A percentile compares a stretch with the other conserved stretches of the same genome.
Conservation (phyloP, 2,329 filamentous ascomycete species). For the Colletotrichum sp. region DNA sequence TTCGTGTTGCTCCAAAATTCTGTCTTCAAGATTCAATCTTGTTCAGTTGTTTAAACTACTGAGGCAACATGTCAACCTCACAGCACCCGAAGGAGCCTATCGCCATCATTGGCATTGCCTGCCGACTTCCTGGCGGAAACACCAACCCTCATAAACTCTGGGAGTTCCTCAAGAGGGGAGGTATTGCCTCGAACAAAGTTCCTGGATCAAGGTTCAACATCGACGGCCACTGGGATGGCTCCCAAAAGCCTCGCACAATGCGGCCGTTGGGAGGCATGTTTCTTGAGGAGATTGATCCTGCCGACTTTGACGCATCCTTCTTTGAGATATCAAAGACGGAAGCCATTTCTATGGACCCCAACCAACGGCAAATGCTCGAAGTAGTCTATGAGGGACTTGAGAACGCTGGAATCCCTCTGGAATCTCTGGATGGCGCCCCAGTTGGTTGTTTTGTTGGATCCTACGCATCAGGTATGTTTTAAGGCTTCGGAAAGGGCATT, state of each 20-base stretch:
- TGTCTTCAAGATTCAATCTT: not conserved
- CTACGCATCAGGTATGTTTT: not conserved
- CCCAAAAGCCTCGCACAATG: slow-evolving; percentile 39
- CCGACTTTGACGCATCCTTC: slow-evolving; percentile 28
- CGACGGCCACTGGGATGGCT: slow-evolving; percentile 39
- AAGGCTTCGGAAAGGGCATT: fast-evolving
- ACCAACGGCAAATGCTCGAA: slow-evolving; percentile 25
- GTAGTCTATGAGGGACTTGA: slow-evolving; percentile 28
- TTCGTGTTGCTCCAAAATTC: not conserved
- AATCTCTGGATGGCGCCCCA: not conserved
- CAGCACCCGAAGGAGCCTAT: slow-evolving; percentile 27
- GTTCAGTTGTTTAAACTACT: not conserved
- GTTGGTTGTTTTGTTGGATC: not conserved
- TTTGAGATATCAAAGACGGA: slow-evolving; percentile 27
- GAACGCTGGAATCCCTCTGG: slow-evolving; percentile 15
- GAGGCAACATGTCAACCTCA: not conserved
- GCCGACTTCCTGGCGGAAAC: slow-evolving; percentile 44
- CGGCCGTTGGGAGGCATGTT: slow-evolving; percentile 41
- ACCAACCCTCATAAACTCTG: slow-evolving; percentile 38
- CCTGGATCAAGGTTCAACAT: slow-evolving; percentile 36
- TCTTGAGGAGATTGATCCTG: not conserved
- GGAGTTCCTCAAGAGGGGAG: slow-evolving; percentile 36
- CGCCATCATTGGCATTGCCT: slow-evolving; percentile 48
- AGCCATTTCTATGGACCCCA: slow-evolving; percentile 29
- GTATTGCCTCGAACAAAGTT: slow-evolving; percentile 32